Evolutionary conservation across 1,284 basidiomycete genomes (phyloP), one percentile per base, ranked within the genome.

Genomic region (Malassezia arunalokei): DNA sequence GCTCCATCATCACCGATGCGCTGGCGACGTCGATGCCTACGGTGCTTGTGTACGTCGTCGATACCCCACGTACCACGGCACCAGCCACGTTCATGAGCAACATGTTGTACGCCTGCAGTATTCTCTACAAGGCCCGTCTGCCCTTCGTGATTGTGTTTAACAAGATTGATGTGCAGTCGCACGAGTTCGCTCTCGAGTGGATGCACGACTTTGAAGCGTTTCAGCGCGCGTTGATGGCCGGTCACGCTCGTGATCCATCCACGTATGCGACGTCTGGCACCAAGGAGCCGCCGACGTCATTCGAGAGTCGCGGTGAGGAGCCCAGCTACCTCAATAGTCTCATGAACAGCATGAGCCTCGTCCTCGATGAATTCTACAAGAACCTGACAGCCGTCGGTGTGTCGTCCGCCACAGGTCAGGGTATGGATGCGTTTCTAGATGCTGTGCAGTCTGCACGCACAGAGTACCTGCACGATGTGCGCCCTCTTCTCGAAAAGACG

Each of bases 51-150:
- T 99, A 96, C 73, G 82, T 99, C 55, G 89, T 99, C 66, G 94
- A 99, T 75, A 98, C 94, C 2, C 92, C 94, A 14, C 80, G 94
- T 53, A 92, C 90, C 8, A 85, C 85, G 0, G 83, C 90, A 0
- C 94, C 94, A 0, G 89, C 92, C 6, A 99, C 94, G 0, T 99
- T 99, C 75, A 99, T 98, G 94, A 89, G 85, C 48, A 99, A 99
- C 75, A 99, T 99, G 94, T 79, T 99, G 45, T 98, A 98, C 69
- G 94, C 94, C 0, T 99, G 94, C 79, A 92, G 89, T 61, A 98
- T 99, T 62, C 78, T 99, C 27, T 99, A 99, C 80, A 99, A 99
- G 76, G 95, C 91, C 3, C 87, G 90, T 60, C 78, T 98, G 0
- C 94, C 94, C 0, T 96, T 99, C 75, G 84, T 99, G 60, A 79